Base-by-base conservation (phyloP, 179 eudicot genomes). In the Monotropa hypopitys region DNA sequence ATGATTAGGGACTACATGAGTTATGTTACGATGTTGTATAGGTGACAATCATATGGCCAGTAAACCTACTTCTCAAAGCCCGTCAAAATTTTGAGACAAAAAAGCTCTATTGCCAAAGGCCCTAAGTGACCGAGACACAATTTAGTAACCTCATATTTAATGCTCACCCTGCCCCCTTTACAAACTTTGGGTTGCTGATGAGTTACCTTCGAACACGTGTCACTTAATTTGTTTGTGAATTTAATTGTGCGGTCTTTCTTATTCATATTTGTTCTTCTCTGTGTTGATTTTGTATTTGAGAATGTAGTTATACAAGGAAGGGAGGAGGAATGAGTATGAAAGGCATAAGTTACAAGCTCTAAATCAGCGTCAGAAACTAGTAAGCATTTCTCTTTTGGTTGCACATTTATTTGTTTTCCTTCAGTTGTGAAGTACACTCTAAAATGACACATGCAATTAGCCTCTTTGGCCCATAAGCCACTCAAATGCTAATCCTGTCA, bases 321-420 rank as follows among this genome's bases (percentile, higher is more conserved):
- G 99, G 72, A 87, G 99, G 83, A 90, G 92, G 81, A 96, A 90
- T 47, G 99, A 96, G 81, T 96, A 91, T 82, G 99, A 96, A 86
- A 89, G 99, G 84, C 98, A 96, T 81, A 96, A 96, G 88, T 84
- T 96, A 16, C 97, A 89, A 84, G 98, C 99, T 62, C 72, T 96
- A 79, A 96, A 96, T 86, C 99, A 96, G 83, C 99, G 99, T 43
- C 99, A 96, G 83, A 96, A 96, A 86, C 82, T 88, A 92, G 99
- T 96, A 75, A 83, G 90, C 20, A 54, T 81, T 80, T 73, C 65
- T 79, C 67, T 49, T 26, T 53, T 42, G 30, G 33, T 67, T 72
- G 12, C 49, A 35, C 71, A n/a, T 70, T 68, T 45, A 3, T 74
- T 49, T 23, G 16, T 40, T 21, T 45, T 26, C 70, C 21, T 66